phyloP scores from a whole-genome alignment of 495 filamentous ascomycete species.

The Penicillium crystallinum region DNA sequence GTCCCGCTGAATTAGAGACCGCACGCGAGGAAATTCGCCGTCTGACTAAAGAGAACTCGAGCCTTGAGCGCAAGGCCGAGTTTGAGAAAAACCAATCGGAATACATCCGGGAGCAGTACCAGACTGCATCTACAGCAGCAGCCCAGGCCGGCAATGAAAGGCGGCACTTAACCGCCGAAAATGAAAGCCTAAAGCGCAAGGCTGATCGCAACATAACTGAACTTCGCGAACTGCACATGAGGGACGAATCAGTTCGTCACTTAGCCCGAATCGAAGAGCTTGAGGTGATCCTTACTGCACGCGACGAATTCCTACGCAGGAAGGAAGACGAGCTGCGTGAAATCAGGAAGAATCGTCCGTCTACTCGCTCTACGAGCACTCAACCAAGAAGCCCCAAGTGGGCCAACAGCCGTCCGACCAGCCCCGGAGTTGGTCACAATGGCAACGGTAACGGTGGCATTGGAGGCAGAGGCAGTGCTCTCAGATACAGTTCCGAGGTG shows the following conservation, averaged over 20 bases:
- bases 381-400: slow-evolving; percentile 44
- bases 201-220: slow-evolving; percentile 46
- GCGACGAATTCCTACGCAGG: slow-evolving; percentile 48
- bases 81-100: slow-evolving; percentile 51
- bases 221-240: slow-evolving; percentile 48
- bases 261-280: slow-evolving; percentile 44
- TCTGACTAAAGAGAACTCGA: slow-evolving; percentile 35
- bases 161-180: slow-evolving; percentile 40
- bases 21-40: slow-evolving; percentile 41
- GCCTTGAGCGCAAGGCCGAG: slow-evolving; percentile 44
- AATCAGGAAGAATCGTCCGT: slow-evolving; percentile 44
- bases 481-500: slow-evolving; percentile 42
- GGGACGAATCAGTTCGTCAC: slow-evolving; percentile 34
- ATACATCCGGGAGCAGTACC: slow-evolving; percentile 58
- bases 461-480: slow-evolving; percentile 31
- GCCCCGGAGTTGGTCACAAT: slow-evolving; percentile 34
- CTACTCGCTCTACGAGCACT: slow-evolving; percentile 43
- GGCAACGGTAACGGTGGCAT: slow-evolving; percentile 27
- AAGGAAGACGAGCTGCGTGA: slow-evolving; percentile 60
- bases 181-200: slow-evolving; percentile 44
- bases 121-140: slow-evolving; percentile 53
- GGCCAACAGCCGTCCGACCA: slow-evolving; percentile 40
- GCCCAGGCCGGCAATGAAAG: slow-evolving; percentile 48
- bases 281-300: slow-evolving; percentile 33
- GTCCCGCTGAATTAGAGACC: slow-evolving; percentile 44